Evolutionary conservation across 148 eudicot genomes (phyloP).

Genomic region (Heliosperma pusillum): DNA sequence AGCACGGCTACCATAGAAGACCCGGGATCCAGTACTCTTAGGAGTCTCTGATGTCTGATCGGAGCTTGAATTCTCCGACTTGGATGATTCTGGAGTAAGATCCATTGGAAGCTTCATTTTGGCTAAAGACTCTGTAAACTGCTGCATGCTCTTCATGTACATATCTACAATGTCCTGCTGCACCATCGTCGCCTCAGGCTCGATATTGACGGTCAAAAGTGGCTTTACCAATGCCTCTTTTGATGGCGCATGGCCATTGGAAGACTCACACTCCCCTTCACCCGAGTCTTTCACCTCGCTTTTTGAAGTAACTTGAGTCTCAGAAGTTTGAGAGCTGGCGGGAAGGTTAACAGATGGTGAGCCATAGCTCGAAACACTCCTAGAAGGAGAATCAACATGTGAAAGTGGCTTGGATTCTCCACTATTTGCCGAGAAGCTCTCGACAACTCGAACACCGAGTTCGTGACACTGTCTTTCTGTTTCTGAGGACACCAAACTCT

Average conservation of each 20-base stretch:
- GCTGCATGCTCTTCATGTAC: constrained; percentile 99
- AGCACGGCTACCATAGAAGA: constrained; percentile 94
- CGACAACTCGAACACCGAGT: constrained; percentile 41
- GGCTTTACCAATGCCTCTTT: constrained; percentile 45
- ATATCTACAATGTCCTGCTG: constrained; percentile 96
- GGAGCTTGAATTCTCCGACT: constrained; percentile 64
- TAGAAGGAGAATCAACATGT: constrained; percentile 55
- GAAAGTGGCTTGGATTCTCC: constrained; percentile 32
- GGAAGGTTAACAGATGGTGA: constrained; percentile 47
- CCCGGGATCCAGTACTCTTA: constrained; percentile 65
- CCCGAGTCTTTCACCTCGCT: constrained; percentile 40
- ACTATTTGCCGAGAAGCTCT: constrained; percentile 44
- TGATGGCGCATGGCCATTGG: constrained; percentile 21
- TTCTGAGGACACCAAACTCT: constrained; percentile 60
- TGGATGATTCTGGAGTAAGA: constrained; percentile 39
- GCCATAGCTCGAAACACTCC: constrained; percentile 66
- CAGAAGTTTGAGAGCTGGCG: constrained; percentile 56
- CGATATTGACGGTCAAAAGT: constrained; percentile 44
- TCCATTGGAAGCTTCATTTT: constrained; percentile 98
- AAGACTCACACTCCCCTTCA: constrained; percentile 44
- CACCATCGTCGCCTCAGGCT: constrained; percentile 73
- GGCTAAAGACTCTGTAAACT: constrained; percentile 83
- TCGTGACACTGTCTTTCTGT: constrained; percentile 62
- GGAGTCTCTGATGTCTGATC: constrained; percentile 57
- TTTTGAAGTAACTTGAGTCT: constrained; percentile 39